A percentile compares a stretch with the other conserved stretches of the same genome.
Conservation (phyloP, 2,329 filamentous ascomycete species). For the Emmonsiellopsis sp. region DNA sequence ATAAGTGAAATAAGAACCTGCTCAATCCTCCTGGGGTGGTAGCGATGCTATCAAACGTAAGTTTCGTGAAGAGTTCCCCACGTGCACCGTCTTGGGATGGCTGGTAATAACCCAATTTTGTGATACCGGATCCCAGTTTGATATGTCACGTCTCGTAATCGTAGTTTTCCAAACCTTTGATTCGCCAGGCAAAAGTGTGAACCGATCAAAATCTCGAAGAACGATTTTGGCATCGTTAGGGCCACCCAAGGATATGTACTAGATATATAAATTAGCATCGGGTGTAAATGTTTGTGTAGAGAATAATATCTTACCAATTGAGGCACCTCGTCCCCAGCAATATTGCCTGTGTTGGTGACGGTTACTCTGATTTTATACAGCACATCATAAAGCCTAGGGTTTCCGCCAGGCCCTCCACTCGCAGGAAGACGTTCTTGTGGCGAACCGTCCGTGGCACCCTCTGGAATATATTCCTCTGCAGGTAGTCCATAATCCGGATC, state of each 20-base stretch:
- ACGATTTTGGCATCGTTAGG: slow-evolving; percentile 56
- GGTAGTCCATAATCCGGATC: slow-evolving; percentile 48
- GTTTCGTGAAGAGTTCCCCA: slow-evolving; percentile 51
- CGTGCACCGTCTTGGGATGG: slow-evolving; percentile 51
- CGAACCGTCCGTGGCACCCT: slow-evolving; percentile 42
- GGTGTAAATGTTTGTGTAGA: not conserved
- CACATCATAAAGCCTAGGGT: slow-evolving; percentile 45
- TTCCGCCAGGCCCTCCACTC: slow-evolving; percentile 52
- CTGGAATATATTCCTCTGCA: slow-evolving; percentile 42
- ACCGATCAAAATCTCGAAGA: slow-evolving; percentile 72
- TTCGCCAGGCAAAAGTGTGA: slow-evolving; percentile 62
- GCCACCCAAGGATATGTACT: slow-evolving; percentile 72
- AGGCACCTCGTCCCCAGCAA: slow-evolving; percentile 44
- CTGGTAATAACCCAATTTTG: slow-evolving; percentile 72
- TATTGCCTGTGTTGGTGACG: slow-evolving; percentile 43
- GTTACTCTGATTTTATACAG: slow-evolving; percentile 42
- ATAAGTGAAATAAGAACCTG: not conserved
- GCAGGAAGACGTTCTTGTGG: slow-evolving; percentile 50
- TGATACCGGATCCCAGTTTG: slow-evolving; percentile 69
- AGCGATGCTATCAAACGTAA: slow-evolving; percentile 39
- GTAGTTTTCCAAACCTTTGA: slow-evolving; percentile 57
- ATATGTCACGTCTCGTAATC: slow-evolving; percentile 70
- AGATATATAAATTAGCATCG: not conserved
- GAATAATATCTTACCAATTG: slow-evolving; percentile 33
- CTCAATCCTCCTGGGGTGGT: slow-evolving; percentile 11